Conservation (phyloP, 495 filamentous ascomycete species). For the Neurospora sp. region DNA sequence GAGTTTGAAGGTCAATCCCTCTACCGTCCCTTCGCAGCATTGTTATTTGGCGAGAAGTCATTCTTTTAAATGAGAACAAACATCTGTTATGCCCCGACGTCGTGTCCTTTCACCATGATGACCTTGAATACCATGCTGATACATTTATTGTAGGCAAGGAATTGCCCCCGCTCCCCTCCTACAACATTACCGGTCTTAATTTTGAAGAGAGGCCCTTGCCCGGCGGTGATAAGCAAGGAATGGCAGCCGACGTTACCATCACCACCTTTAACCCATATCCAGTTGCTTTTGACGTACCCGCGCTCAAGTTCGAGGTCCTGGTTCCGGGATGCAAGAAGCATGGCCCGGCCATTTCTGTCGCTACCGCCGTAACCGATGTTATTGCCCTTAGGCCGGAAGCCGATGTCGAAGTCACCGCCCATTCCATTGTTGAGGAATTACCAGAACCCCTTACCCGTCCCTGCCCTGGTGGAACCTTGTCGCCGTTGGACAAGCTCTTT, state of each 20-base stretch:
- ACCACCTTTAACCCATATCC: slow-evolving; percentile 63
- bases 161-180: slow-evolving; percentile 65
- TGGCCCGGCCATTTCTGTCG: slow-evolving; percentile 53
- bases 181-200: slow-evolving; percentile 67
- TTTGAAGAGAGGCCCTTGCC: slow-evolving; percentile 55
- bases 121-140: slow-evolving; percentile 20
- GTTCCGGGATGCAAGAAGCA: slow-evolving; percentile 69
- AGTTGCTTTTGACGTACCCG: slow-evolving; percentile 60
- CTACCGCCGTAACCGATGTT: slow-evolving; percentile 57
- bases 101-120: neutral
- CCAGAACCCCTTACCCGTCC: slow-evolving; percentile 56
- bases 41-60: slow-evolving; percentile 42
- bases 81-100: neutral
- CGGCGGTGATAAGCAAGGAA: slow-evolving; percentile 42
- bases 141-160: slow-evolving; percentile 39
- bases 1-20: slow-evolving; percentile 70
- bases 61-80: slow-evolving; percentile 21
- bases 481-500: slow-evolving; percentile 78
- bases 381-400: slow-evolving; percentile 55
- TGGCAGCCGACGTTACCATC: slow-evolving; percentile 69
- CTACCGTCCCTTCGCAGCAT: slow-evolving; percentile 43
- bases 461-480: slow-evolving; percentile 66
- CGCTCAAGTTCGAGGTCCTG: slow-evolving; percentile 72
- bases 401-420: slow-evolving; percentile 56
- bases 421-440: slow-evolving; percentile 57